These are phyloP conservation scores for Candida krabiensis DNA, from an alignment of 805 yeast genomes.

Conservation along the genomic window DNA sequence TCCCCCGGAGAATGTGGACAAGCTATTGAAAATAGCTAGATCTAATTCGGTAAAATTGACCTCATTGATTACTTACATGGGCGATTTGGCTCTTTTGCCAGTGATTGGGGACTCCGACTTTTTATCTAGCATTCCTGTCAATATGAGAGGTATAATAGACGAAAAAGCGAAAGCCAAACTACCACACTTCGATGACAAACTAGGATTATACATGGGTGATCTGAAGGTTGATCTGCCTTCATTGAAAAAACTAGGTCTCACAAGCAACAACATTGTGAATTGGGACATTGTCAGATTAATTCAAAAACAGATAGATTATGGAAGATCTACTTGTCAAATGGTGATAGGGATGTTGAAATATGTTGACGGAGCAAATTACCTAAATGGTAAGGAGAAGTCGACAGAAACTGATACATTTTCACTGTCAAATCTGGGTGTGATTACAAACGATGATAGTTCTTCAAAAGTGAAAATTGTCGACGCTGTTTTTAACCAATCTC, in stretches of 20 bases:
- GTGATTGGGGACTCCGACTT: slow-evolving; percentile 15
- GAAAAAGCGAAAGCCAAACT: neutral
- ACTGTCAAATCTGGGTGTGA: slow-evolving; percentile 22
- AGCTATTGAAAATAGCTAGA: slow-evolving; percentile 11
- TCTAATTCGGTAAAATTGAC: slow-evolving; percentile 19
- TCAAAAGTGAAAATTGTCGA: slow-evolving; percentile 12
- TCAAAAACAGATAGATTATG: slow-evolving; percentile 10
- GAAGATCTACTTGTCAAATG: slow-evolving; percentile 1
- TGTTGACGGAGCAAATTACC: slow-evolving; percentile 5
- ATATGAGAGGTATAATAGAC: slow-evolving; percentile 16
- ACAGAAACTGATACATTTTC: slow-evolving; percentile 14
- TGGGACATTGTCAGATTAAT: slow-evolving; percentile 17
- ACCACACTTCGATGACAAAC: slow-evolving; percentile 5
- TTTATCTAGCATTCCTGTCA: slow-evolving; percentile 17
- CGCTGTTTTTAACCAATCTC: slow-evolving; percentile 19
- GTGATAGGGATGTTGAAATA: slow-evolving; percentile 12
- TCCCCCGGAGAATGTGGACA: slow-evolving; percentile 4
- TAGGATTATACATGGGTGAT: slow-evolving; percentile 21
- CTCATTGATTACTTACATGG: slow-evolving; percentile 12
- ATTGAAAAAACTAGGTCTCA: slow-evolving; percentile 4
- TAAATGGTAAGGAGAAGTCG: neutral
- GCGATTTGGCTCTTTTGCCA: slow-evolving; percentile 12
- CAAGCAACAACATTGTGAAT: slow-evolving; percentile 1
- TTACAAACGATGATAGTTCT: slow-evolving; percentile 1
- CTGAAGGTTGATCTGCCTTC: slow-evolving; percentile 16